Evolutionary conservation across 495 filamentous ascomycete species (phyloP).

Genomic region (Staphylotrichum tortipilum): DNA sequence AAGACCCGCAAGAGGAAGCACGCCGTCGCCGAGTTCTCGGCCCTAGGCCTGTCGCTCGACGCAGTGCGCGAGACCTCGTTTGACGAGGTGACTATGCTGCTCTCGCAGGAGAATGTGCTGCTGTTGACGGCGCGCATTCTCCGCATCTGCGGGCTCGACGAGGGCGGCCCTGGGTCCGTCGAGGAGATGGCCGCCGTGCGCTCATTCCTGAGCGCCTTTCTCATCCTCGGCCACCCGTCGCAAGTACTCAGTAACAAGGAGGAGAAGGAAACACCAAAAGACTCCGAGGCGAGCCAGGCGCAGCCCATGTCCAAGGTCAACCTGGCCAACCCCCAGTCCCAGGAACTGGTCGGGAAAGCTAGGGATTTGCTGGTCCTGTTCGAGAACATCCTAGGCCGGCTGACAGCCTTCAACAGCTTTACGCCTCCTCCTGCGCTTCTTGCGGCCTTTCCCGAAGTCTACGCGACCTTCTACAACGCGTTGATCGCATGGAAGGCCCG

Average conservation of each 20-base stretch:
- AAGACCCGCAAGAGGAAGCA: conserved; percentile 50
- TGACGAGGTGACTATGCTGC: conserved; percentile 66
- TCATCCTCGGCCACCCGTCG: conserved; percentile 87
- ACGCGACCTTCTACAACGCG: conserved; percentile 78
- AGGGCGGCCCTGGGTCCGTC: conserved; percentile 57
- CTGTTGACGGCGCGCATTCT: conserved; percentile 62
- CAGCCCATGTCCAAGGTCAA: conserved; percentile 42
- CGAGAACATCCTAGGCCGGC: conserved; percentile 60
- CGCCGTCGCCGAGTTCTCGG: conserved; percentile 56
- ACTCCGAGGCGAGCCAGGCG: conserved; percentile 42
- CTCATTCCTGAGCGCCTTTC: conserved; percentile 85
- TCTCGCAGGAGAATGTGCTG: conserved; percentile 69
- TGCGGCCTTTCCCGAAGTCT: conserved; percentile 57
- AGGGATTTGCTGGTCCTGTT: conserved; percentile 76
- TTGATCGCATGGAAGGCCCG: conserved; percentile 93
- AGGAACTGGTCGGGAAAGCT: conserved; percentile 81
- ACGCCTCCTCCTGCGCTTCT: conserved; percentile 51
- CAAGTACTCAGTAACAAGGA: conserved; percentile 80
- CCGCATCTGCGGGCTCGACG: conserved; percentile 65
- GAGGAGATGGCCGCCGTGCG: conserved; percentile 72
- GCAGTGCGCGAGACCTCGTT: conserved; percentile 67
- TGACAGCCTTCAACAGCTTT: conserved; percentile 44
- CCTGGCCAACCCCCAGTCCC: conserved; percentile 49
- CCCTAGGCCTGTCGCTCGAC: conserved; percentile 65
- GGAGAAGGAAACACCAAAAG: conserved; percentile 63